Base-by-base conservation (phyloP, 148 eudicot species). In the Rhododendron molle region DNA sequence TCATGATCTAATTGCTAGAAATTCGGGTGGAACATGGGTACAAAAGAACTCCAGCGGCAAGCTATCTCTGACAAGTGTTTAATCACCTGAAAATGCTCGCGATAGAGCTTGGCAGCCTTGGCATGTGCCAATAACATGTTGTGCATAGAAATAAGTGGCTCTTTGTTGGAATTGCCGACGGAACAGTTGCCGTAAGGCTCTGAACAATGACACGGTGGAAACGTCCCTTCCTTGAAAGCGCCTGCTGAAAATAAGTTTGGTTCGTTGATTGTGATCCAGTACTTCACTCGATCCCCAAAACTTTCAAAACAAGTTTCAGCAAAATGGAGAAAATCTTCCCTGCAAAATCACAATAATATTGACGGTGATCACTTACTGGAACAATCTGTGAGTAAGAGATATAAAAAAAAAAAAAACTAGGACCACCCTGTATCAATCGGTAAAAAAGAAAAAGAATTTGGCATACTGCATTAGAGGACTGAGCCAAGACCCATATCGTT, bases 181-280 rank as follows among this genome's bases (percentile, higher is more conserved):
- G 91, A 87, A 83, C 92, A 91, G 85, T 89, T 90, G 3, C 92
- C 93, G 38, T 87, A 90, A 65, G 93, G 91, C 14, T 85, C 86
- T 5, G 99, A 96, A 81, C 99, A 95, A 86, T 76, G 98, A 28
- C 86, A 88, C 0, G 99, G 99, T 46, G 98, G 98, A 88, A 86
- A 96, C 1, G 0, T 15, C n/a, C 94, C 98, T 11, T 21, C n/a
- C 23, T 82, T 88, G 79, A 93, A 94, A 0, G 90, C 90, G 60
- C 89, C 10, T 46, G 44, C 81, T 4, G 89, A 3, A n/a, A 84
- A 84, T 28, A 96, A 60, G 84, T 93, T 95, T 44, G 99, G 98
- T 69, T 96, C 99, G 40, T 95, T 96, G 86, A 96, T 93, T 0
- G 98, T 93, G 6, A 67, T 77, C 99, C 99, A 96, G 60, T 93